Base-by-base conservation (phyloP, 805 yeast genomes). In the Teunomyces lycoperdinae region DNA sequence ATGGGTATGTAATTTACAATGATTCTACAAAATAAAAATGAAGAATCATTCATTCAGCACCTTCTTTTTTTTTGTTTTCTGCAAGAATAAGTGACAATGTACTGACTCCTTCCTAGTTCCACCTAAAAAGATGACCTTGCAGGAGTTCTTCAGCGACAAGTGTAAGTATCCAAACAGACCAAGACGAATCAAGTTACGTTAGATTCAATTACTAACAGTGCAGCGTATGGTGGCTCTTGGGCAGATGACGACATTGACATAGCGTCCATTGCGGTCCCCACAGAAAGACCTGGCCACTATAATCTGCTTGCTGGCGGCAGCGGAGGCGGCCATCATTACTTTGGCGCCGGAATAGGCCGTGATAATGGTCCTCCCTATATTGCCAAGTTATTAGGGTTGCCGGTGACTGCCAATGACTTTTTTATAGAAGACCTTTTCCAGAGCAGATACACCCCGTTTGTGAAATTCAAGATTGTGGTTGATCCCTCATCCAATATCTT, bases 381-480 rank as follows among this genome's bases (percentile, higher is more conserved):
- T 48, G 79, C 80, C 40, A 85, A 84, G 59, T 71, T 87, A 46
- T 62, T 79, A 5, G 81, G 83, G 50, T 62, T 87, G 32, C 88
- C 90, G 0, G 69, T 78, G 2, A 73, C 74, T 17, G 74, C 83
- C 32, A 73, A 78, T 44, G 74, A 78, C 17, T 68, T 68, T 44
- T 74, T 79, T 44, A 68, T 85, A 16, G 75, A 72, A 45, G 88
- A 85, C 58, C 67, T 86, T 31, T 83, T 86, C 61, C 70, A 74
- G 44, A 80, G 89, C 48, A 73, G 89, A 51, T 84, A 76, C 58
- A 80, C 85, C 48, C 72, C 73, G 31, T 79, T 70, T 54, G 74
- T 73, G 45, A 83, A 84, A 61, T 78, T 80, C 60, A 84, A 85
- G 57, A 68, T 87, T 16, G 77, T 84, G 55, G 78, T 80, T 71